Conservation (phyloP, 768 basidiomycete species). For the Dentipellis fragilis region DNA sequence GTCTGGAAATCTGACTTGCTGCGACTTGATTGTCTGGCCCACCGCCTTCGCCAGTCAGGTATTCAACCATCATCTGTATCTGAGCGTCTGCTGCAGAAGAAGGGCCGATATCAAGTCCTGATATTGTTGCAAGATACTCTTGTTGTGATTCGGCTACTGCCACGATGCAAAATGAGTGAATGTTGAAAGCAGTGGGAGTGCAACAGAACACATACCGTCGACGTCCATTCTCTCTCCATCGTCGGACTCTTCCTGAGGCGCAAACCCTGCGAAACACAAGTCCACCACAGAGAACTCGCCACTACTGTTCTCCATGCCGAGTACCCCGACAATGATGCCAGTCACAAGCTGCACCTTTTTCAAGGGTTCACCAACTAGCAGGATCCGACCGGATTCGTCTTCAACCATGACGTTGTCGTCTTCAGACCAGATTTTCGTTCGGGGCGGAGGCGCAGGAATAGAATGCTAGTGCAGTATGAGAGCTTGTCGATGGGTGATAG, state of each 20-base stretch:
- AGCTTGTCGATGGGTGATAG: not conserved
- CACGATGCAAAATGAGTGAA: constrained; percentile 7
- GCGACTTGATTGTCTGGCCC: constrained; percentile 51
- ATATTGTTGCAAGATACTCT: constrained; percentile 78
- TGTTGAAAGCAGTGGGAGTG: not conserved
- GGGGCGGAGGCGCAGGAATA: constrained; percentile 74
- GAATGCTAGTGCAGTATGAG: constrained; percentile 43
- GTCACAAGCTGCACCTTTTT: constrained; percentile 64
- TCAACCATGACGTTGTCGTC: constrained; percentile 85
- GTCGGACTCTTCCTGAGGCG: constrained; percentile 41
- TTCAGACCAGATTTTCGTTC: constrained; percentile 61
- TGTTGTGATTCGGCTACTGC: constrained; percentile 15
- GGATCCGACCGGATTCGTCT: constrained; percentile 91
- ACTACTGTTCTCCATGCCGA: constrained; percentile 80
- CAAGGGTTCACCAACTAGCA: constrained; percentile 70
- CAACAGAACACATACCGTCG: constrained; percentile 38
- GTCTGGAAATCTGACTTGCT: constrained; percentile 66
- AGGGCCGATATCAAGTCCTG: constrained; percentile 76
- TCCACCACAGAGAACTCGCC: constrained; percentile 96
- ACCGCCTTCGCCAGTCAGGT: constrained; percentile 78
- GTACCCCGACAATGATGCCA: constrained; percentile 80
- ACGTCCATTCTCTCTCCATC: constrained; percentile 49
- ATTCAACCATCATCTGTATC: constrained; percentile 84
- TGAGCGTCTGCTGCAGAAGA: constrained; percentile 54
- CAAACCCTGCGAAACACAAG: constrained; percentile 75